Conservation (phyloP, 1,284 basidiomycete genomes). For the Ganoderma multipileum region DNA sequence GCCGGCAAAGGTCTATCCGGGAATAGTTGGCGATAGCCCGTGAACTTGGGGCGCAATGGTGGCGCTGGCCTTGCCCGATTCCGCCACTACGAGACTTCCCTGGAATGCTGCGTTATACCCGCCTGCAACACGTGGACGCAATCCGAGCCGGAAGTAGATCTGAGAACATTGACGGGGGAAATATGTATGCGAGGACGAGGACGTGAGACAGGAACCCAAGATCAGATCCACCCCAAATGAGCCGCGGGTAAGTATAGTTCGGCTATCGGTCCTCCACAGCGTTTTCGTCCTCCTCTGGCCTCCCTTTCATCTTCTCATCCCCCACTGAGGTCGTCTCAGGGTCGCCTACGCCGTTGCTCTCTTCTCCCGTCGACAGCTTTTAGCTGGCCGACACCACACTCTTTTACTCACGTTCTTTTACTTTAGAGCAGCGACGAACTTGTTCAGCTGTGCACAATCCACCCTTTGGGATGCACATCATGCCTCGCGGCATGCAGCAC, state of each 20-base stretch:
- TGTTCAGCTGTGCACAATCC: constrained; percentile 6
- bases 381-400: constrained; percentile 28
- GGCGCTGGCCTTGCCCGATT: not conserved
- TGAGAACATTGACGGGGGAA: not conserved
- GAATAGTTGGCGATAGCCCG: not conserved
- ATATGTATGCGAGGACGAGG: constrained; percentile 1
- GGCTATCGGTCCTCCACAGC: not conserved
- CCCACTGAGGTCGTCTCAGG: constrained; percentile 10
- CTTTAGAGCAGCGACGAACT: constrained; percentile 9
- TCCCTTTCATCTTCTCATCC: constrained; percentile 11
- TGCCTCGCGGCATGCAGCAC: constrained; percentile 27
- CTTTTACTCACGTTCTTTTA: constrained; percentile 29
- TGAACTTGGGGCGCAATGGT: not conserved
- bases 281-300: constrained; percentile 12
- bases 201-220: constrained; percentile 17
- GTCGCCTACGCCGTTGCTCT: not conserved
- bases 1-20: not conserved
- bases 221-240: constrained; percentile 7
- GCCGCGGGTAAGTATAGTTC: constrained; percentile 8
- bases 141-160: not conserved
- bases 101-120: not conserved
- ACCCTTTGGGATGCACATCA: constrained; percentile 25
- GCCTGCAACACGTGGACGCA: not conserved
- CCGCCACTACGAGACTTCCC: not conserved
- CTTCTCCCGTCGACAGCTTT: constrained; percentile 20